Conservation (phyloP, 164 flowering plant genomes). For the Echeveria elegans region DNA sequence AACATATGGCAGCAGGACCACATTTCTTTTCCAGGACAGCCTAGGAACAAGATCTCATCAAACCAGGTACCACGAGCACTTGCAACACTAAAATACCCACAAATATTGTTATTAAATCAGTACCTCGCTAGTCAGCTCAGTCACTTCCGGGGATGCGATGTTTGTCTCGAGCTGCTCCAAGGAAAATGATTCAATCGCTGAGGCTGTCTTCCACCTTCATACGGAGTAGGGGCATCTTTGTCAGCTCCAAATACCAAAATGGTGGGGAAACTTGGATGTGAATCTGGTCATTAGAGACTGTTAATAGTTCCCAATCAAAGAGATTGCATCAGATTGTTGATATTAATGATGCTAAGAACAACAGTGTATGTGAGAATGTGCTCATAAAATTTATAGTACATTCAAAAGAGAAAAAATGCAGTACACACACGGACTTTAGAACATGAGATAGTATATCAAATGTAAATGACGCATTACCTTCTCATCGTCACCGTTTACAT, state of each 20-base stretch:
- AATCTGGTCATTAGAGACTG: constrained; percentile 96
- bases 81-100: background rate
- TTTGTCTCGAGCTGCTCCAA: constrained; percentile 75
- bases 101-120: constrained; percentile 9
- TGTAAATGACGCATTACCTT: constrained; percentile 36
- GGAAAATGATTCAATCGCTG: constrained; percentile 86
- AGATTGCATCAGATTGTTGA: background rate
- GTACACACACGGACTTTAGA: background rate
- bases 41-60: constrained; percentile 25
- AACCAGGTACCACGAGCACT: constrained; percentile 7
- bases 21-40: no score
- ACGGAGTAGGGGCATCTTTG: constrained; percentile 62
- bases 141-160: constrained; percentile 66
- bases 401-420: background rate
- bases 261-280: constrained; percentile 89
- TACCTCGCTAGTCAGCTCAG: constrained; percentile 67
- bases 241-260: no score
- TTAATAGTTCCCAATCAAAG: constrained; percentile 15
- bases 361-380: no score
- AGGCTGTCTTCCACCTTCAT: constrained; percentile 88
- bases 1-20: constrained; percentile 89
- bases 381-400: background rate
- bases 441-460: background rate
- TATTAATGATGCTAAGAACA: background rate
- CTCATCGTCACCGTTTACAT: constrained; percentile 85